Percentiles rank a stretch among this genome's conserved stretches.
These are phyloP conservation scores for Calamus simplicifolius DNA, from an alignment of 176 grass and related monocot species.

Conservation along the genomic window DNA sequence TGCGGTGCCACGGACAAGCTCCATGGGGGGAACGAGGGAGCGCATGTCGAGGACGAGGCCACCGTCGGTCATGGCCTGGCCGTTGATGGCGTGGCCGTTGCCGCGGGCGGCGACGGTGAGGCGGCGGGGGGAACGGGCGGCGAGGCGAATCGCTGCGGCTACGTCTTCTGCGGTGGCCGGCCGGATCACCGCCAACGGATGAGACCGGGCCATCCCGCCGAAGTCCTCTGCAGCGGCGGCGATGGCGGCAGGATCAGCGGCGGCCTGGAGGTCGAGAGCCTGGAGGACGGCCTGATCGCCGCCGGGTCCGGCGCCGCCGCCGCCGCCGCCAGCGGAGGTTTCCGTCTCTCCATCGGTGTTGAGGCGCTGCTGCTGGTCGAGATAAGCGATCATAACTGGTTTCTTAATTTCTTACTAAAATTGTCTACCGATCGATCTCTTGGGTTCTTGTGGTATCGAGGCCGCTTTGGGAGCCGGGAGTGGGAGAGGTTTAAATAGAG, in stretches of 20 bases:
- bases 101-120: slow-evolving; percentile 77
- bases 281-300: neutral
- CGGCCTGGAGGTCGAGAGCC: neutral
- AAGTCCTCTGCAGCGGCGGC: slow-evolving; percentile 55
- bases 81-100: slow-evolving; percentile 81
- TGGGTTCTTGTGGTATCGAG: no score
- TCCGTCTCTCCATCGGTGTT: slow-evolving; percentile 4
- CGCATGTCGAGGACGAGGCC: slow-evolving; percentile 96
- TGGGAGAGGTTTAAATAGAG: no score
- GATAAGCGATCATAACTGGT: slow-evolving; percentile 44
- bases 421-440: no score
- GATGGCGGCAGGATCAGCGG: neutral
- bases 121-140: slow-evolving; percentile 12
- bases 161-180: slow-evolving; percentile 58
- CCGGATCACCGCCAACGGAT: slow-evolving; percentile 39
- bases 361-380: slow-evolving; percentile 30
- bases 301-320: neutral
- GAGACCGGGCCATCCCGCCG: slow-evolving; percentile 37
- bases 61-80: slow-evolving; percentile 62
- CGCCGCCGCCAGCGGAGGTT: neutral
- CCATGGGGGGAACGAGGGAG: slow-evolving; percentile 24
- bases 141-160: slow-evolving; percentile 38
- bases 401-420: no score
- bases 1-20: slow-evolving; percentile 4
- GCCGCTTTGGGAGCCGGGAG: no score